A percentile compares a stretch with the other conserved stretches of the same genome.
Evolutionary conservation across 371 early-diverging fungal species (phyloP).

Genomic region (Mycotypha africana): DNA sequence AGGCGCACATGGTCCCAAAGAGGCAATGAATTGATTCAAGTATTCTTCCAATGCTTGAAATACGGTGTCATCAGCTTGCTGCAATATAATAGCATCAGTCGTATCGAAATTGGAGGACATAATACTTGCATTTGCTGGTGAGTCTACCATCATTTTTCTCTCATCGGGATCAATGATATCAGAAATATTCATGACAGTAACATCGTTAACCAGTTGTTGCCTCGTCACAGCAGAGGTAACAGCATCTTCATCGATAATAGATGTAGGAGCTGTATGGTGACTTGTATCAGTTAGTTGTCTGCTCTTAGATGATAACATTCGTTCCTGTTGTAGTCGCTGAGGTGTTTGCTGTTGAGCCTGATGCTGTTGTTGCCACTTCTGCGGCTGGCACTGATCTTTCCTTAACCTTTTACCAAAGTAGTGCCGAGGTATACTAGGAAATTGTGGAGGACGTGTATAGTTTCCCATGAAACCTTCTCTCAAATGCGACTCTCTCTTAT

Average conservation of each 20-base stretch:
- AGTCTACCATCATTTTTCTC: too few species aligned
- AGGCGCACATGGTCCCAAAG: conserved; percentile 33
- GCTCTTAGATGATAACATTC: too few species aligned
- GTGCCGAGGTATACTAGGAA: conserved; percentile 31
- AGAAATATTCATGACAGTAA: background rate
- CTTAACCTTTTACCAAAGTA: background rate
- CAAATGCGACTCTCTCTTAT: conserved; percentile 18
- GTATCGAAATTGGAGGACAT: conserved; percentile 1
- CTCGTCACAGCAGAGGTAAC: conserved; percentile 2
- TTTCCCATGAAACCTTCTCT: background rate
- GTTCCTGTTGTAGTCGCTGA: too few species aligned
- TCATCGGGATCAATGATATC: background rate
- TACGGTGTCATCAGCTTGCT: conserved; percentile 26
- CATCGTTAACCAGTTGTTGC: background rate
- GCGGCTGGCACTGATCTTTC: background rate
- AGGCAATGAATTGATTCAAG: conserved; percentile 36
- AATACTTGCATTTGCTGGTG: background rate
- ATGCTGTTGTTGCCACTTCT: background rate
- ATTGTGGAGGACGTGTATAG: conserved; percentile 36
- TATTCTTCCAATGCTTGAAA: conserved; percentile 45
- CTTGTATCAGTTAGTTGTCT: background rate
- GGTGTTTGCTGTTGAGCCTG: background rate
- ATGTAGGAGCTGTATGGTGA: background rate
- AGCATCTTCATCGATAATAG: conserved; percentile 14
- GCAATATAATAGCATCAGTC: conserved; percentile 15